A percentile compares a stretch with the other conserved stretches of the same genome.
phyloP scores from a whole-genome alignment of 2,329 filamentous ascomycete genomes.

The Sphaerulina vaccinii region DNA sequence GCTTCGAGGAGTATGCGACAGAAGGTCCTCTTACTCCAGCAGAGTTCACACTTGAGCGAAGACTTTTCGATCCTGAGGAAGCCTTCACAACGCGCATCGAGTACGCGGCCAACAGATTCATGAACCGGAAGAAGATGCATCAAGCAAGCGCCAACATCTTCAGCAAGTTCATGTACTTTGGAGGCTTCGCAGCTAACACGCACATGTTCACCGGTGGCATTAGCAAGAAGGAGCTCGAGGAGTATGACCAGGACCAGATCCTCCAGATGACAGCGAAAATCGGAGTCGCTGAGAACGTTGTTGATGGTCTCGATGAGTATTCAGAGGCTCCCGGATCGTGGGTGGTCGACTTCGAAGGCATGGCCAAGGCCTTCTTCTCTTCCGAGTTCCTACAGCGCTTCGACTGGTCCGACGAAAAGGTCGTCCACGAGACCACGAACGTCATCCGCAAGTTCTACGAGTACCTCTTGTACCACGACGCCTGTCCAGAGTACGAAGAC shows the following conservation, averaged over 20 bases:
- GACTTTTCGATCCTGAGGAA: slow-evolving; percentile 62
- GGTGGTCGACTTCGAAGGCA: slow-evolving; percentile 75
- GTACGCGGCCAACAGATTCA: slow-evolving; percentile 78
- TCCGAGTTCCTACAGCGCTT: slow-evolving; percentile 43
- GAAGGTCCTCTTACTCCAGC: slow-evolving; percentile 74
- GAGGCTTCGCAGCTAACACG: slow-evolving; percentile 67
- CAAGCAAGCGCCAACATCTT: slow-evolving; percentile 64
- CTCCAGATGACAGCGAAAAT: slow-evolving; percentile 53
- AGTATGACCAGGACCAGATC: slow-evolving; percentile 54
- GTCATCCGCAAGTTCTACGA: slow-evolving; percentile 84
- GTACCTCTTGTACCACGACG: slow-evolving; percentile 79
- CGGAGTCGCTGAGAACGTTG: slow-evolving; percentile 49
- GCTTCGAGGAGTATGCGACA: slow-evolving; percentile 68
- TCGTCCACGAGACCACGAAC: slow-evolving; percentile 59
- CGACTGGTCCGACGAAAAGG: slow-evolving; percentile 54
- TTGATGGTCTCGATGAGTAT: slow-evolving; percentile 46
- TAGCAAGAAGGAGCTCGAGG: slow-evolving; percentile 28
- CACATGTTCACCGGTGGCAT: slow-evolving; percentile 61
- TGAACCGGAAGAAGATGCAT: slow-evolving; percentile 71
- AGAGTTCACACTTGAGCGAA: slow-evolving; percentile 64
- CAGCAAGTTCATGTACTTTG: slow-evolving; percentile 76
- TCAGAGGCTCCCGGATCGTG: slow-evolving; percentile 52
- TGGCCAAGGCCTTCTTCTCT: slow-evolving; percentile 72
- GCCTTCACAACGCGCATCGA: slow-evolving; percentile 69
- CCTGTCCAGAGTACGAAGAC: slow-evolving; percentile 74